These are phyloP conservation scores for Colletotrichum magnum DNA, from an alignment of 2,329 filamentous ascomycete species.

Conservation along the genomic window DNA sequence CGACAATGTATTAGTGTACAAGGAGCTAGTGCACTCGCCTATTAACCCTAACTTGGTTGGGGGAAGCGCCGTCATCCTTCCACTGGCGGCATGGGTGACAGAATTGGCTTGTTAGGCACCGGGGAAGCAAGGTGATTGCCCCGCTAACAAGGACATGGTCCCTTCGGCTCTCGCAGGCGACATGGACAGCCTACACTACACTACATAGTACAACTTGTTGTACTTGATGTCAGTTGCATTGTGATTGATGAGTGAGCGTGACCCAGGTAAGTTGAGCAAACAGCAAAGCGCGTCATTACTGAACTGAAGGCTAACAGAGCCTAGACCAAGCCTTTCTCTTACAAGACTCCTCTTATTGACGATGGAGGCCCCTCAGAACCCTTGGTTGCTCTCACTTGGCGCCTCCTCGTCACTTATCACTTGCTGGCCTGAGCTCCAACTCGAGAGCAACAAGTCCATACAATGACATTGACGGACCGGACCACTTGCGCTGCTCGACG, in stretches of 20 bases:
- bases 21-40: no score
- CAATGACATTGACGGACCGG: no score
- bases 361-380: background rate
- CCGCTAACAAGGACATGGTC: slow-evolving; percentile 36
- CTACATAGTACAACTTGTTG: slow-evolving; percentile 5
- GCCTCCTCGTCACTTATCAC: slow-evolving; percentile 32
- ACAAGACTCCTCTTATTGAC: background rate
- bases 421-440: slow-evolving; percentile 23
- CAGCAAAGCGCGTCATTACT: slow-evolving; percentile 30
- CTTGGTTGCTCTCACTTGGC: slow-evolving; percentile 29
- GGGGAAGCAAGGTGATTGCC: slow-evolving; percentile 37
- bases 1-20: background rate
- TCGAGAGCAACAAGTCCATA: no score
- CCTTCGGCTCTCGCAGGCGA: slow-evolving; percentile 32
- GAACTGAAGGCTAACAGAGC: background rate
- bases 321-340: slow-evolving; percentile 2
- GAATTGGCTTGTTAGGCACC: slow-evolving; percentile 36
- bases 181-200: background rate
- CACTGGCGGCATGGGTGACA: slow-evolving; percentile 26
- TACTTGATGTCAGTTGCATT: slow-evolving; percentile 2
- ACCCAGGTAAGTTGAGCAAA: slow-evolving; percentile 21
- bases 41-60: slow-evolving; percentile 20
- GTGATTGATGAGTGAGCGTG: slow-evolving; percentile 6
- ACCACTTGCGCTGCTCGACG: background rate
- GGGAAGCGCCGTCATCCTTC: slow-evolving; percentile 25